Conservation (phyloP, 306 rosid species). For the Parietaria judaica region DNA sequence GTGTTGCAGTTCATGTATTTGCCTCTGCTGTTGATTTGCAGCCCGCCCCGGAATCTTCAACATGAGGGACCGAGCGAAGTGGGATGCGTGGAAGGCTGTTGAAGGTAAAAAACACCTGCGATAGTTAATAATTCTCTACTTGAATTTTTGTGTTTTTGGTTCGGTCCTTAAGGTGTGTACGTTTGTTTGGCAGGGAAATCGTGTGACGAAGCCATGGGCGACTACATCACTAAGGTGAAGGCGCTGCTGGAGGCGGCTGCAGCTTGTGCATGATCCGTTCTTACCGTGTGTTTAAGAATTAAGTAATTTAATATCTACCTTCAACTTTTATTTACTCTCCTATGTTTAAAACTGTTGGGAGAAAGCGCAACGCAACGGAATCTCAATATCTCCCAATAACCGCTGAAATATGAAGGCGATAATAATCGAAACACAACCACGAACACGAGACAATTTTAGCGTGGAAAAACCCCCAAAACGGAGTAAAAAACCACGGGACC, state of each 20-base stretch:
- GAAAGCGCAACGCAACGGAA: no score
- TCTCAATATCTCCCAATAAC: no score
- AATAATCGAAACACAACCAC: no score
- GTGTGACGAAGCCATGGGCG: conserved; percentile 76
- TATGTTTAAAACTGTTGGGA: conserved; percentile 8
- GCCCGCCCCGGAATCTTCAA: conserved; percentile 89
- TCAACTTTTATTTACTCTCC: conserved; percentile 19
- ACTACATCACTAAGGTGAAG: conserved; percentile 90
- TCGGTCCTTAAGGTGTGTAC: not conserved
- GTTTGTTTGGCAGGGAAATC: conserved; percentile 57
- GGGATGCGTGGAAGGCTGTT: conserved; percentile 99
- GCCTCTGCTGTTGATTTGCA: conserved; percentile 28
- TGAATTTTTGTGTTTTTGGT: not conserved
- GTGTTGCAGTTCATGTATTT: conserved; percentile 11
- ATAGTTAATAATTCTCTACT: not conserved
- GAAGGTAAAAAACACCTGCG: conserved; percentile 48
- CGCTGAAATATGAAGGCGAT: no score
- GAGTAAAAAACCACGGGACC: no score
- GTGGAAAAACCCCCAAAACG: no score
- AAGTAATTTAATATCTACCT: conserved; percentile 27
- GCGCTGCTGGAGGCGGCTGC: conserved; percentile 74
- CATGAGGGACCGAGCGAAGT: conserved; percentile 80
- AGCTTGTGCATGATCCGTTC: conserved; percentile 31
- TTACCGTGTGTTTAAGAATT: conserved; percentile 15
- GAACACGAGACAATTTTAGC: no score